Evolutionary conservation across 345 rosid genomes (phyloP).

Genomic region (Brassica carinata): DNA sequence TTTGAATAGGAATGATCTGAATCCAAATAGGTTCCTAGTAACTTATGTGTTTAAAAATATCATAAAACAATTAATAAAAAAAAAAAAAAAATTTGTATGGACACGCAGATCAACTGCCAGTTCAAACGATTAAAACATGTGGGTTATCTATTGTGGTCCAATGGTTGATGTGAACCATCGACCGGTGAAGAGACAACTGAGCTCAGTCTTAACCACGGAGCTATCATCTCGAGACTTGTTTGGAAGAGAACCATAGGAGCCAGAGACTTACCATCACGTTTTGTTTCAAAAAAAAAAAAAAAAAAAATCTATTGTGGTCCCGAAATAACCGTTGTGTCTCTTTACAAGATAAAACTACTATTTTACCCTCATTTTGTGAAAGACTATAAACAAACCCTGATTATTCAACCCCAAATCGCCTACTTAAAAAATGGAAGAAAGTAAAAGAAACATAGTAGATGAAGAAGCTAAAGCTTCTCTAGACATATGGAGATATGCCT

Average conservation of each 20-base stretch:
- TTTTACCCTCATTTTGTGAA: background rate
- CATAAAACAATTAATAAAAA: too few relatives aligned
- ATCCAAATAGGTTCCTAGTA: too few relatives aligned
- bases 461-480: slow-evolving; percentile 51
- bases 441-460: slow-evolving; percentile 20
- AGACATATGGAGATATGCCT: slow-evolving; percentile 57
- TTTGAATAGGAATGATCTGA: too few relatives aligned
- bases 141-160: too few relatives aligned
- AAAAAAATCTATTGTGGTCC: background rate
- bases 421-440: slow-evolving; percentile 21
- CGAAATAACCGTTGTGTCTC: background rate
- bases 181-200: background rate
- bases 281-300: background rate
- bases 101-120: too few relatives aligned
- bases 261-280: slow-evolving; percentile 43
- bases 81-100: too few relatives aligned
- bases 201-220: slow-evolving; percentile 57
- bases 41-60: too few relatives aligned
- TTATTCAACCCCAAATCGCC: background rate
- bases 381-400: slow-evolving; percentile 5
- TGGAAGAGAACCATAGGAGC: slow-evolving; percentile 49
- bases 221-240: slow-evolving; percentile 52
- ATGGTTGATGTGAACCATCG: background rate
- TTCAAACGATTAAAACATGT: too few relatives aligned
- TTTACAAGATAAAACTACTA: background rate